Base-by-base conservation (phyloP, 2,329 filamentous ascomycete genomes). In the Neofusicoccum sp. region DNA sequence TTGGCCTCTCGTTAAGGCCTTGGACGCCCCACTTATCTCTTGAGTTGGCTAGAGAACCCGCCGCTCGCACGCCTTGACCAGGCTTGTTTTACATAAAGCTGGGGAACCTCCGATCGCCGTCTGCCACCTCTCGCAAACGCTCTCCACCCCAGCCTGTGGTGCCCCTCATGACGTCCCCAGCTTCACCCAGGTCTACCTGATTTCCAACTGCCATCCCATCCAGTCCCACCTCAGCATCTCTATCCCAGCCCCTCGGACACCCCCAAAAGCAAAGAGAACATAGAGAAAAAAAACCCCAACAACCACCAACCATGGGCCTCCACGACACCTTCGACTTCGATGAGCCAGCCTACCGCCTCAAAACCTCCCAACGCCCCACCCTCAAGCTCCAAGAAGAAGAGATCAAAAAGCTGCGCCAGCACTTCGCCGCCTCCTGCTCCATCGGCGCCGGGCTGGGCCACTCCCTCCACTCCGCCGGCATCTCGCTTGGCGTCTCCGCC, bases 301-400 rank as follows among this genome's bases (percentile, higher is more conserved):
- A n/a, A n/a, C n/a, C n/a, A n/a, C n/a, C n/a, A n/a, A 45, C 24
- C 28, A 49, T 54, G 49, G 49, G 49, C 24, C 49, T 54, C 49
- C 49, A 54, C 49, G 49, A 54, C 49, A 54, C 49, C 49, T 54
- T 54, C 49, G 49, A 54, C 34, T 54, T 54, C 49, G 49, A 54
- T 36, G 49, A 30, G 9, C 6, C 49, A 6, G 49, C 49, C 31
- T 54, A 54, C 49, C 9, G 11, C 49, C 14, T 26, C 49, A 54
- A 54, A 40, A 54, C 49, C 34, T 3, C 6, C 26, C 34, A 34
- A 3, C 49, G 49, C 24, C 12, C 49, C 0, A 54, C 49, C 0
- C 14, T 7, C 1, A 1, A 14, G 6, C 49, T 54, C 2, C 49
- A 31, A 20, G 49, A 54, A 54, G 34, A 54, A 30, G 49, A 54